phyloP scores from a whole-genome alignment of 441 rosid species.

The Pelargonium myrrhifolium region DNA sequence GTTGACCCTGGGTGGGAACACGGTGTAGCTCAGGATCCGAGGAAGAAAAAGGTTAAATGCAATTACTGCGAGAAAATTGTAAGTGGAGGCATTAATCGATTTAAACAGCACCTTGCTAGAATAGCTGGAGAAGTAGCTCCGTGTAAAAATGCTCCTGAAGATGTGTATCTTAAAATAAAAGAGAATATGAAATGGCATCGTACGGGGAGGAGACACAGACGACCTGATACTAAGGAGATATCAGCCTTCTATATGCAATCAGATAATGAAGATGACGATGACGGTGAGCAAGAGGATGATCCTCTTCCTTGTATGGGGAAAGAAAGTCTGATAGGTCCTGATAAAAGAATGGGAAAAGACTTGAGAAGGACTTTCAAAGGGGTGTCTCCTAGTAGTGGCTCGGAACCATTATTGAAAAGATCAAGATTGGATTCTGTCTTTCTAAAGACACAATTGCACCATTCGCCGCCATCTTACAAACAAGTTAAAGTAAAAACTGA shows the following conservation, averaged over 20 bases:
- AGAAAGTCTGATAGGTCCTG: slow-evolving; percentile 38
- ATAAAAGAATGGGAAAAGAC: slow-evolving; percentile 39
- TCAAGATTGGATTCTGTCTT: slow-evolving; percentile 61
- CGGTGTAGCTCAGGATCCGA: slow-evolving; percentile 83
- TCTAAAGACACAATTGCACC: slow-evolving; percentile 40
- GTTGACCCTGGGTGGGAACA: slow-evolving; percentile 99
- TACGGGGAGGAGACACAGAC: slow-evolving; percentile 66
- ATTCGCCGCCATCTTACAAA: slow-evolving; percentile 29
- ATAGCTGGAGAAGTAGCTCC: slow-evolving; percentile 92
- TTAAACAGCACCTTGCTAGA: slow-evolving; percentile 91
- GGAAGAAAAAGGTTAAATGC: slow-evolving; percentile 86
- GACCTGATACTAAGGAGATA: slow-evolving; percentile 48
- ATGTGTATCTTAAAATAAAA: slow-evolving; percentile 75
- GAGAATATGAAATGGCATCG: slow-evolving; percentile 99
- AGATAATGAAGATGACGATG: slow-evolving; percentile 68
- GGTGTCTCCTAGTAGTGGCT: slow-evolving; percentile 36
- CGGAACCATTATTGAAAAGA: slow-evolving; percentile 53
- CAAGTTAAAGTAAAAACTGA: slow-evolving; percentile 34
- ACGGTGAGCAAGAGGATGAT: slow-evolving; percentile 46
- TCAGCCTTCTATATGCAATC: slow-evolving; percentile 43
- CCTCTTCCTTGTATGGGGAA: slow-evolving; percentile 32
- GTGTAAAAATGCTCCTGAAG: slow-evolving; percentile 89
- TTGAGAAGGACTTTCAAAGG: slow-evolving; percentile 38
- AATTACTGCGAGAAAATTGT: slow-evolving; percentile 76
- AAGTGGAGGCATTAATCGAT: slow-evolving; percentile 91